A percentile compares a stretch with the other conserved stretches of the same genome.
phyloP scores from a whole-genome alignment of 1,284 basidiomycete species.

The Ceratobasidium sp. region DNA sequence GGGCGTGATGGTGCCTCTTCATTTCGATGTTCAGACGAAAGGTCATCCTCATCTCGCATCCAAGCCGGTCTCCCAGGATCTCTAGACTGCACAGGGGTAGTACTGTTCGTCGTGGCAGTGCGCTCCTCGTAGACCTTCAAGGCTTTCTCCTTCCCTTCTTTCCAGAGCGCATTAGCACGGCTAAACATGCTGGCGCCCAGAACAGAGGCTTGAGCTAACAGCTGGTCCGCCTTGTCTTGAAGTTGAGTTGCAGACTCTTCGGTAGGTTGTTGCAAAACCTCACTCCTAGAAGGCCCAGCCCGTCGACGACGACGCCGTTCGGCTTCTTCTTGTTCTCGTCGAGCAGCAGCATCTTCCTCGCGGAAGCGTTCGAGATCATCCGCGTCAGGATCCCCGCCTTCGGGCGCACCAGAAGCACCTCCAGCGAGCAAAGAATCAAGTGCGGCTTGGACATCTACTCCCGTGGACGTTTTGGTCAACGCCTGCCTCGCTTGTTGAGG shows the following conservation, averaged over 20 bases:
- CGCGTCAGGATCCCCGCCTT: slow-evolving; percentile 26
- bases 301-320: slow-evolving; percentile 55
- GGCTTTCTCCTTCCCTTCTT: slow-evolving; percentile 83
- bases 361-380: slow-evolving; percentile 51
- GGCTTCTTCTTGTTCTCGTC: slow-evolving; percentile 51
- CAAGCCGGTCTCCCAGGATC: slow-evolving; percentile 78
- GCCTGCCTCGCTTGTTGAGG: slow-evolving; percentile 79
- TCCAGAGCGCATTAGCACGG: slow-evolving; percentile 90
- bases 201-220: slow-evolving; percentile 88
- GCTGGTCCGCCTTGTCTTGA: slow-evolving; percentile 83
- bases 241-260: slow-evolving; percentile 53
- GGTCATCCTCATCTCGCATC: slow-evolving; percentile 75
- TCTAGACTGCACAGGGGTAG: slow-evolving; percentile 48
- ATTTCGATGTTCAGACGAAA: slow-evolving; percentile 53
- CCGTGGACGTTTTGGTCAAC: slow-evolving; percentile 76
- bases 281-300: slow-evolving; percentile 52
- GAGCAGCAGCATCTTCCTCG: slow-evolving; percentile 53
- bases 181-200: slow-evolving; percentile 87
- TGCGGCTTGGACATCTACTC: slow-evolving; percentile 82
- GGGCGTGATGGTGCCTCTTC: slow-evolving; percentile 52
- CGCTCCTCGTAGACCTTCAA: slow-evolving; percentile 87
- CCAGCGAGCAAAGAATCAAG: slow-evolving; percentile 77
- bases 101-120: slow-evolving; percentile 51
- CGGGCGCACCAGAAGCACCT: slow-evolving; percentile 44
- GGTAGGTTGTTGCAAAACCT: slow-evolving; percentile 21